phyloP scores from a whole-genome alignment of 2,329 filamentous ascomycete genomes.

The Alternaria alternata region DNA sequence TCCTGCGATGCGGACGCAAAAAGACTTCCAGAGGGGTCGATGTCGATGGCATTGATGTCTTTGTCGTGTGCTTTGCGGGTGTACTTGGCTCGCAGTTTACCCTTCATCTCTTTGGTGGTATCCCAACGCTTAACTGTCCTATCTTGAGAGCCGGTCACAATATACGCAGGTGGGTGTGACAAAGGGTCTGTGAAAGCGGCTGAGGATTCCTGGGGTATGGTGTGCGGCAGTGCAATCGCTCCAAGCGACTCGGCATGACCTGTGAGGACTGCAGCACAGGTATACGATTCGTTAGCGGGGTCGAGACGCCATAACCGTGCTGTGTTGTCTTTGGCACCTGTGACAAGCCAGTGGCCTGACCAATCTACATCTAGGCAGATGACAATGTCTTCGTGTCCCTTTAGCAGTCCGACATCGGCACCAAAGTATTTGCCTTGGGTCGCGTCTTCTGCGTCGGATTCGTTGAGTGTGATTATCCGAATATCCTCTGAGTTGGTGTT shows the following conservation, averaged over 20 bases:
- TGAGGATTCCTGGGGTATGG: constrained; percentile 71
- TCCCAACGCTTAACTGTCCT: constrained; percentile 96
- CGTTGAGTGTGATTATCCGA: constrained; percentile 77
- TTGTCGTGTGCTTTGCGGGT: constrained; percentile 98
- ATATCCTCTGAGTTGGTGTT: constrained; percentile 96
- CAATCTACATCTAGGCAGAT: constrained; percentile 94
- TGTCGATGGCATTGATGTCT: constrained; percentile 94
- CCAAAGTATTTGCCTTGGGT: constrained; percentile 75
- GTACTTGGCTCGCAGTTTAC: constrained; percentile 73
- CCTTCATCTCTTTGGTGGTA: constrained; percentile 62
- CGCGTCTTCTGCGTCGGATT: constrained; percentile 34
- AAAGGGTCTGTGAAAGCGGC: constrained; percentile 76
- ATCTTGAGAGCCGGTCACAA: constrained; percentile 94
- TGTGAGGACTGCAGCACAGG: constrained; percentile 82
- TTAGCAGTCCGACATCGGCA: constrained; percentile 83
- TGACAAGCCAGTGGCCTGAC: constrained; percentile 96
- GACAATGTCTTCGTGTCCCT: constrained; percentile 93
- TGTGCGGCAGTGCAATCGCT: constrained; percentile 82
- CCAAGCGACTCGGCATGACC: constrained; percentile 95
- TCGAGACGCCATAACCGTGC: constrained; percentile 91
- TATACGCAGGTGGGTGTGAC: constrained; percentile 79
- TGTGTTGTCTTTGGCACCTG: constrained; percentile 95
- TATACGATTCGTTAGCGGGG: constrained; percentile 74
- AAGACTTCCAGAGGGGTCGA: constrained; percentile 75
- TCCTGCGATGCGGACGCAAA: constrained; percentile 98